Evolutionary conservation across 768 basidiomycete species (phyloP).

Genomic region (Lentinula detonsa): DNA sequence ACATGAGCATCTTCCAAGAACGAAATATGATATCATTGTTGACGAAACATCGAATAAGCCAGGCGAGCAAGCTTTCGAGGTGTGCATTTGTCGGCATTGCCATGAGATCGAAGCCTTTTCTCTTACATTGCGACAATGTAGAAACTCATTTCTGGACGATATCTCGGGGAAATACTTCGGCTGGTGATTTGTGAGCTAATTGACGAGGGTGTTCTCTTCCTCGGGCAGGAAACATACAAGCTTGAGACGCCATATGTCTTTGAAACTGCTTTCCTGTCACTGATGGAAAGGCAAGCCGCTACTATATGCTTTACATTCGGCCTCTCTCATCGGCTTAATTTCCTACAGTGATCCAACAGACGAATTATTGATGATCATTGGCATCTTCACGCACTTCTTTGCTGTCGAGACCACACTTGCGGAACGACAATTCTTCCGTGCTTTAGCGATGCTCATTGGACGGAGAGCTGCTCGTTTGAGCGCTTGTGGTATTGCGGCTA

Average conservation of each 20-base stretch:
- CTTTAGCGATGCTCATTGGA: slow-evolving; percentile 85
- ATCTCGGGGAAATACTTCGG: slow-evolving; percentile 95
- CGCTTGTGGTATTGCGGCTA: slow-evolving; percentile 94
- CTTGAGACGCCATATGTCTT: slow-evolving; percentile 89
- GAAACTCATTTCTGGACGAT: slow-evolving; percentile 96
- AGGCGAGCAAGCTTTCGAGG: slow-evolving; percentile 90
- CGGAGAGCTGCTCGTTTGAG: slow-evolving; percentile 86
- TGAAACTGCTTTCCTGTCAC: slow-evolving; percentile 94
- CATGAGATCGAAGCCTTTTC: background rate
- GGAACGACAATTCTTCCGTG: slow-evolving; percentile 96
- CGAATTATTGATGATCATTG: slow-evolving; percentile 93
- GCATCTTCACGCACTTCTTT: slow-evolving; percentile 97
- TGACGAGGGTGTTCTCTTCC: slow-evolving; percentile 94
- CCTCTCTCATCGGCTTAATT: background rate
- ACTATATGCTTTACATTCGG: background rate
- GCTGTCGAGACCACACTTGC: slow-evolving; percentile 93
- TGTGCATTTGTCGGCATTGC: slow-evolving; percentile 18
- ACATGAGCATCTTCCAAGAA: slow-evolving; percentile 91
- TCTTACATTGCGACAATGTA: slow-evolving; percentile 14
- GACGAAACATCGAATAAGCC: slow-evolving; percentile 97
- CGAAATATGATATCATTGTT: slow-evolving; percentile 89
- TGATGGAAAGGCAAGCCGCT: slow-evolving; percentile 83
- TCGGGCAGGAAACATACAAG: slow-evolving; percentile 98
- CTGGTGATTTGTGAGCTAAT: slow-evolving; percentile 92
- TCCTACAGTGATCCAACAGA: slow-evolving; percentile 82